Conservation (phyloP, 192 early-diverging fungal species). For the Backusella tarrabulga region DNA sequence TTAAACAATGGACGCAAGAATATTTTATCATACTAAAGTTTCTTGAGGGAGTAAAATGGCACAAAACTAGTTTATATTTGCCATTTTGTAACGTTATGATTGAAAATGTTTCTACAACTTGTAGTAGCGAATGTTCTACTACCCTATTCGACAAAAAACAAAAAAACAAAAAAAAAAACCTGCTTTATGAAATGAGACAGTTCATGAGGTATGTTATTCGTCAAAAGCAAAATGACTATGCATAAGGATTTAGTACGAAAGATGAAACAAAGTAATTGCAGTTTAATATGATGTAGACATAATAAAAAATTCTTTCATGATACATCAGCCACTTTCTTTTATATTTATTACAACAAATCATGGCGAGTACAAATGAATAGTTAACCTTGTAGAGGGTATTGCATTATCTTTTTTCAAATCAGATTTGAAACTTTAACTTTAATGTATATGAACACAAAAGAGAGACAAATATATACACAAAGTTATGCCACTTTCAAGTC, state of each 20-base stretch:
- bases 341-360: background rate
- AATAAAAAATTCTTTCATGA: background rate
- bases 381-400: background rate
- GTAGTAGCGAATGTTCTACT: background rate
- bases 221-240: background rate
- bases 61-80: background rate
- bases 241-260: background rate
- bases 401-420: background rate
- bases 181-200: background rate
- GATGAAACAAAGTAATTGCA: background rate
- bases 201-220: background rate
- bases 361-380: background rate
- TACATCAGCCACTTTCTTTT: background rate
- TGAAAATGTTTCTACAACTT: background rate
- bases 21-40: background rate
- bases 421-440: too few species aligned
- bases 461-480: too few species aligned
- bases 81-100: background rate
- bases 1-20: background rate
- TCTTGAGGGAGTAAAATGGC: background rate
- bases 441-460: too few species aligned
- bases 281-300: background rate
- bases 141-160: background rate
- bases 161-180: background rate
- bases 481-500: too few species aligned